Percentiles rank a stretch among this genome's conserved stretches.
Conservation (phyloP, 495 filamentous ascomycete genomes). For the Aspergillus incahuasiensis region DNA sequence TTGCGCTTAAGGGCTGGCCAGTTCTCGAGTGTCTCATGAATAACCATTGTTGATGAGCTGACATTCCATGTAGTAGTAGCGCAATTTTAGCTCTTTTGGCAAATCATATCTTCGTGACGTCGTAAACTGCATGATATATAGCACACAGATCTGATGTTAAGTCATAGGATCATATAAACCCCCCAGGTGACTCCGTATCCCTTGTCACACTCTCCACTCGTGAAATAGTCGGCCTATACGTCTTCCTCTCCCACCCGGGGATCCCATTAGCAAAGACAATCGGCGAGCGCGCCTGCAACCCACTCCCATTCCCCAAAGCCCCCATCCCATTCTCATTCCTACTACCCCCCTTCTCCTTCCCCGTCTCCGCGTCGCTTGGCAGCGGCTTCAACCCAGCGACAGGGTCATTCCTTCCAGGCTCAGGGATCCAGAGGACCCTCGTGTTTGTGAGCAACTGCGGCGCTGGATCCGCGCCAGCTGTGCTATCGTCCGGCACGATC, state of each 20-base stretch:
- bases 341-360: background rate
- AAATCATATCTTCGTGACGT: background rate
- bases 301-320: no score
- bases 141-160: background rate
- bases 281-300: background rate
- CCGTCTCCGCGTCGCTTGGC: background rate
- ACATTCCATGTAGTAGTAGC: no score
- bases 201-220: background rate
- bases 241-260: background rate
- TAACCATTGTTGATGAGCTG: no score
- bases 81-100: no score
- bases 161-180: slow-evolving; percentile 4
- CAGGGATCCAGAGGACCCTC: background rate
- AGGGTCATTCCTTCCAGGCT: background rate
- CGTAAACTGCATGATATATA: background rate
- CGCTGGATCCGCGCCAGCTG: background rate
- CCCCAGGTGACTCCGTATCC: background rate
- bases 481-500: background rate
- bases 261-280: background rate
- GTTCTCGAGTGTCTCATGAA: no score
- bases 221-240: background rate
- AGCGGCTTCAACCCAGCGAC: slow-evolving; percentile 2
- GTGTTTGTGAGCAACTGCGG: background rate
- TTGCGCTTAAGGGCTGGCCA: no score
- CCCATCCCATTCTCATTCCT: background rate